phyloP scores from a whole-genome alignment of 2,329 filamentous ascomycete genomes.

The Xylariales sp. region DNA sequence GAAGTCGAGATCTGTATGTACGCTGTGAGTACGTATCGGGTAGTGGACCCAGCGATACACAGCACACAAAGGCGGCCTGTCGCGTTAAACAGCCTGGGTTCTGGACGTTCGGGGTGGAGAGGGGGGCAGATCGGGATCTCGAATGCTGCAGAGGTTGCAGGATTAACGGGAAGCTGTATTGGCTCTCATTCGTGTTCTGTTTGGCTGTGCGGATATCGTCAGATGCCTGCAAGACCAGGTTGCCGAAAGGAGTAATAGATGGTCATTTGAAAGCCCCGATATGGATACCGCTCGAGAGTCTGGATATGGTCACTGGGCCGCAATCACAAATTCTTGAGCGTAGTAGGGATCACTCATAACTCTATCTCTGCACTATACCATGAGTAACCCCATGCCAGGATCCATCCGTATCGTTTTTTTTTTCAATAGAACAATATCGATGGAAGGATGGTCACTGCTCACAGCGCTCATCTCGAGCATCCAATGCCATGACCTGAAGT shows the following conservation, averaged over 20 bases:
- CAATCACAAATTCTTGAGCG: too few relatives aligned
- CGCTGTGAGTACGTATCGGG: not conserved
- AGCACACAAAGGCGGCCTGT: not conserved
- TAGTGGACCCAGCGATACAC: too few relatives aligned
- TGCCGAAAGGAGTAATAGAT: constrained; percentile 6
- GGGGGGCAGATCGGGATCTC: constrained; percentile 9
- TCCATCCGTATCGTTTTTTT: too few relatives aligned
- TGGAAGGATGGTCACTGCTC: too few relatives aligned
- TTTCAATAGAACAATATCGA: too few relatives aligned
- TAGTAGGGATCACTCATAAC: too few relatives aligned
- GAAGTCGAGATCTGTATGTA: not conserved
- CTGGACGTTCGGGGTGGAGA: not conserved
- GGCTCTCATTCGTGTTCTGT: not conserved
- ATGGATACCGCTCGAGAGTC: constrained; percentile 2
- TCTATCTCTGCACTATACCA: too few relatives aligned
- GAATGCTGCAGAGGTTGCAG: constrained; percentile 1
- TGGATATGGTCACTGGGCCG: too few relatives aligned
- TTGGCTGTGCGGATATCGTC: not conserved
- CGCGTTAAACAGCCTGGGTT: not conserved
- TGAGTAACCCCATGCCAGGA: too few relatives aligned
- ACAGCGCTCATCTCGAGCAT: too few relatives aligned
- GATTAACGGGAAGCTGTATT: constrained; percentile 3
- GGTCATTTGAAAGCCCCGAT: constrained; percentile 5
- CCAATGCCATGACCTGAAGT: too few relatives aligned
- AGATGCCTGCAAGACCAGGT: constrained; percentile 4